Evolutionary conservation across 1,284 basidiomycete genomes (phyloP).

Genomic region (Golubevia pallescens): DNA sequence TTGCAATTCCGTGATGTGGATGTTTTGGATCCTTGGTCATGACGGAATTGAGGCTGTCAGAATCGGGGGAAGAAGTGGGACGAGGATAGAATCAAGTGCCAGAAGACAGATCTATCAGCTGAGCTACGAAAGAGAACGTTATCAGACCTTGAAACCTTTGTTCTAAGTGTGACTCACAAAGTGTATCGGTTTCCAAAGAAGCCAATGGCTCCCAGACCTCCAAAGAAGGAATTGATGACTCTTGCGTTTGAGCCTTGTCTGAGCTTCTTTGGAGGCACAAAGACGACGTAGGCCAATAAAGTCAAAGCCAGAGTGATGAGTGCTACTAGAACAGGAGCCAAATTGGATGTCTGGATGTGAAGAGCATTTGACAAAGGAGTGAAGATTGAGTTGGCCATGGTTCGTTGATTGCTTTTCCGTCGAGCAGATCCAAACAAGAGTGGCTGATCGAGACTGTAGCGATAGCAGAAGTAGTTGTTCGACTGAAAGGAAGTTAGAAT

Average conservation of each 20-base stretch:
- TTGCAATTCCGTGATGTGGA: conserved; percentile 17
- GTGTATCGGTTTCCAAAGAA: conserved; percentile 19
- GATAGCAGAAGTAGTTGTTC: conserved; percentile 4
- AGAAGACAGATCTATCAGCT: too few relatives aligned
- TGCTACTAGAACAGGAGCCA: too few relatives aligned
- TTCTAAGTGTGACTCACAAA: too few relatives aligned
- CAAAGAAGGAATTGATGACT: conserved; percentile 8
- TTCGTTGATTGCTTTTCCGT: neutral
- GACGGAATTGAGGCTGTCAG: conserved; percentile 2
- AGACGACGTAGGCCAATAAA: conserved; percentile 5
- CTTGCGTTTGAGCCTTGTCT: conserved; percentile 3
- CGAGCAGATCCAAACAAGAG: neutral
- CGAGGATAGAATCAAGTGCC: too few relatives aligned
- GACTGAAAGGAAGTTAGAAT: neutral
- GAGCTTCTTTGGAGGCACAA: conserved; percentile 14
- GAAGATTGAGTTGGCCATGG: neutral
- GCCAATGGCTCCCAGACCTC: conserved; percentile 13
- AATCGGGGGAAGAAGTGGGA: neutral
- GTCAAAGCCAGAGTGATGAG: neutral
- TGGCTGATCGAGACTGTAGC: neutral
- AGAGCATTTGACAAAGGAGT: neutral
- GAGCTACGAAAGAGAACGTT: too few relatives aligned
- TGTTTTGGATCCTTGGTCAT: conserved; percentile 14
- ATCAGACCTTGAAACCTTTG: too few relatives aligned
- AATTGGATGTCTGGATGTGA: neutral